phyloP scores from a whole-genome alignment of 164 flowering plant genomes.

The Vitis cinerea region DNA sequence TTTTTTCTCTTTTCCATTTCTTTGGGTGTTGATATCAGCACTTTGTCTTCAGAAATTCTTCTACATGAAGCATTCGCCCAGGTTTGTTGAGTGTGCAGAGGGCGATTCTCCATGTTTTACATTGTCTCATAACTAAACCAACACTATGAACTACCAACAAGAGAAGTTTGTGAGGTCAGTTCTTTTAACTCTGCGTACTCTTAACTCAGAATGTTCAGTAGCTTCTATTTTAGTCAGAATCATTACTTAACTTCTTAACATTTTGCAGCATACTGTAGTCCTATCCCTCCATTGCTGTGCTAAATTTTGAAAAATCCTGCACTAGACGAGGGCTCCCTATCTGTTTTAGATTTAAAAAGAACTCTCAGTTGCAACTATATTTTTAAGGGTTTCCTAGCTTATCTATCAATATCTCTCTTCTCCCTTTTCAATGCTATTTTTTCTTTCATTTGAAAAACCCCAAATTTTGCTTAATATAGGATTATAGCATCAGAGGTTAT shows the following conservation, averaged over 20 bases:
- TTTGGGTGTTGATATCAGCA: constrained; percentile 3
- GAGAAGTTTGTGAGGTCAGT: constrained; percentile 38
- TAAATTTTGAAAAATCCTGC: not conserved
- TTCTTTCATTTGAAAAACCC: no score
- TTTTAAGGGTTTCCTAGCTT: no score
- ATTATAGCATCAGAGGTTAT: no score
- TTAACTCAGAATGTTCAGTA: not conserved
- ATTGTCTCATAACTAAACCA: not conserved
- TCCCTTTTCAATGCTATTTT: no score
- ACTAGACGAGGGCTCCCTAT: not conserved
- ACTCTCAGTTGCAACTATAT: no score
- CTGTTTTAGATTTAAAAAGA: no score
- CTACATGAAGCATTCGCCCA: constrained; percentile 12
- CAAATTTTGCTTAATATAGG: no score
- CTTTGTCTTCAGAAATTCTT: not conserved
- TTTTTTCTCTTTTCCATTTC: not conserved
- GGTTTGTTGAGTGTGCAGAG: not conserved
- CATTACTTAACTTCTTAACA: no score
- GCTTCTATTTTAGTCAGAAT: not conserved
- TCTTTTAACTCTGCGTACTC: not conserved
- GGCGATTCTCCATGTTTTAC: not conserved
- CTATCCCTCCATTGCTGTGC: not conserved
- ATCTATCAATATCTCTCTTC: no score
- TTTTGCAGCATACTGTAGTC: not conserved
- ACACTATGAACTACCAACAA: constrained; percentile 20